Evolutionary conservation across 2,329 filamentous ascomycete genomes (phyloP).

Genomic region (Zalaria sp.): DNA sequence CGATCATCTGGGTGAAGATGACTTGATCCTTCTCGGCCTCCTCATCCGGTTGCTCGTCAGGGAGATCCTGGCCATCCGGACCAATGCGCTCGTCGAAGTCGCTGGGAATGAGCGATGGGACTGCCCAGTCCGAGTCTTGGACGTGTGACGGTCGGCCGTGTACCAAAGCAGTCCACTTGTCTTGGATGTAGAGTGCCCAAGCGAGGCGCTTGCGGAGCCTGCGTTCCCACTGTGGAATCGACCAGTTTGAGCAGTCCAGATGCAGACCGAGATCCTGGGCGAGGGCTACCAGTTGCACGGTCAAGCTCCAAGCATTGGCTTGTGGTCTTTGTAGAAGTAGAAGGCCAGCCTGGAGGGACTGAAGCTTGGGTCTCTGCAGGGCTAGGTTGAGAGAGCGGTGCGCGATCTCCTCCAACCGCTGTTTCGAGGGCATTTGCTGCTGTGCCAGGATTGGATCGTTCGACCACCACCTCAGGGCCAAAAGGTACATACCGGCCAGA

Average conservation of each 20-base stretch:
- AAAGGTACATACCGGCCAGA: conserved; percentile 67
- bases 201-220: conserved; percentile 72
- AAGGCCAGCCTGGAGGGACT: conserved; percentile 64
- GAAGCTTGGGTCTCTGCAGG: conserved; percentile 69
- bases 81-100: conserved; percentile 64
- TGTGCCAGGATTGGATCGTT: conserved; percentile 52
- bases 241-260: conserved; percentile 75
- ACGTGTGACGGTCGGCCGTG: conserved; percentile 76
- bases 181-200: conserved; percentile 89
- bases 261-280: conserved; percentile 80
- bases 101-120: conserved; percentile 46
- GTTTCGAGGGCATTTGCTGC: conserved; percentile 55
- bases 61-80: conserved; percentile 18
- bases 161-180: conserved; percentile 79
- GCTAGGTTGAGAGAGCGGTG: conserved; percentile 60
- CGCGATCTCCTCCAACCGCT: conserved; percentile 58
- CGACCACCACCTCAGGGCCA: conserved; percentile 82
- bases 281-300: conserved; percentile 74
- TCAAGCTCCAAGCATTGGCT: conserved; percentile 70
- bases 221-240: conserved; percentile 77
- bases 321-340: conserved; percentile 62
- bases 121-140: conserved; percentile 60
- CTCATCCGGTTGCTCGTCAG: conserved; percentile 23
- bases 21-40: conserved; percentile 50
- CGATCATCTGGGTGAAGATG: conserved; percentile 62